These are phyloP conservation scores for Pisolithus sp. DNA, from an alignment of 768 basidiomycete genomes.

Conservation along the genomic window DNA sequence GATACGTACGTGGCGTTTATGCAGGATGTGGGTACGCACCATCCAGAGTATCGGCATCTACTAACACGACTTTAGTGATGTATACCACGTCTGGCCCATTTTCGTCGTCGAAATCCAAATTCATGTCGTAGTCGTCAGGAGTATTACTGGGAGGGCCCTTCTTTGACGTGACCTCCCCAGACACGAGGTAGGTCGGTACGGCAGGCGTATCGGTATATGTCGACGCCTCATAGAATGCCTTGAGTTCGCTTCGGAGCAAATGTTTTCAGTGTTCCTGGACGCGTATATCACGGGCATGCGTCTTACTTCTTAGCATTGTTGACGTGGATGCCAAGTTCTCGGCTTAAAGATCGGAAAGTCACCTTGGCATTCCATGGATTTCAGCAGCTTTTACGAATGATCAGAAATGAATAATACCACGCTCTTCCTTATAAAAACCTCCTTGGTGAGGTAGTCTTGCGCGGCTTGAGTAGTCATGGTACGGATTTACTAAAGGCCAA, in stretches of 20 bases:
- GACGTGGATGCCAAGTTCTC: slow-evolving; percentile 65
- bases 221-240: slow-evolving; percentile 45
- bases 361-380: slow-evolving; percentile 39
- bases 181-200: slow-evolving; percentile 66
- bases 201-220: slow-evolving; percentile 24
- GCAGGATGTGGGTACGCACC: slow-evolving; percentile 34
- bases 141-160: background rate
- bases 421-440: slow-evolving; percentile 38
- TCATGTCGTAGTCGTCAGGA: slow-evolving; percentile 23
- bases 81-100: slow-evolving; percentile 39
- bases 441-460: slow-evolving; percentile 40
- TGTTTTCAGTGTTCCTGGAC: background rate
- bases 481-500: background rate
- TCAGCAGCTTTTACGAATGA: background rate
- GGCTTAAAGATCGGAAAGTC: slow-evolving; percentile 72
- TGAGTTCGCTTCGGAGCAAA: slow-evolving; percentile 49
- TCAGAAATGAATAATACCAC: slow-evolving; percentile 28
- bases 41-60: slow-evolving; percentile 58
- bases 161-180: slow-evolving; percentile 41
- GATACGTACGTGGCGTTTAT: background rate
- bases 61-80: slow-evolving; percentile 48
- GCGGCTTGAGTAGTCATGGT: slow-evolving; percentile 24
- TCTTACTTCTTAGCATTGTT: slow-evolving; percentile 73
- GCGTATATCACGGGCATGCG: background rate
- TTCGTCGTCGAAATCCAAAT: slow-evolving; percentile 31